phyloP scores from a whole-genome alignment of 1,284 basidiomycete genomes.

The Ustilago nuda region DNA sequence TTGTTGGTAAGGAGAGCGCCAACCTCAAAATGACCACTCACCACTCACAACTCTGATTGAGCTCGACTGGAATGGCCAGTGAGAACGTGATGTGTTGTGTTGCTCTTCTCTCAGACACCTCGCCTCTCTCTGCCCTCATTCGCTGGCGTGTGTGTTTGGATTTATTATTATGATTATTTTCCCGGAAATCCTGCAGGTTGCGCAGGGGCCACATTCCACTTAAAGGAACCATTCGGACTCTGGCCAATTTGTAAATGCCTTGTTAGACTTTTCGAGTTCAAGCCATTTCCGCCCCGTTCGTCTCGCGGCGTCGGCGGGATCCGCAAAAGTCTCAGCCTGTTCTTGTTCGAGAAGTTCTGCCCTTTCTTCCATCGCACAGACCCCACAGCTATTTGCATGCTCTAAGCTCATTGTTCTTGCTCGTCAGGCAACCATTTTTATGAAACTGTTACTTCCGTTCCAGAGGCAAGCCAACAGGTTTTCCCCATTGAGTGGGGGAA shows the following conservation, averaged over 20 bases:
- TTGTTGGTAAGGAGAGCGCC: neutral
- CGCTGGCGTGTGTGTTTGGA: neutral
- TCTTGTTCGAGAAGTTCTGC: no score
- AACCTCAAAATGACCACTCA: neutral
- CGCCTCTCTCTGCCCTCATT: neutral
- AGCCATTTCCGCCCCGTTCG: neutral
- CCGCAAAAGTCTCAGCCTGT: neutral
- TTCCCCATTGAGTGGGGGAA: neutral
- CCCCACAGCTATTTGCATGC: no score
- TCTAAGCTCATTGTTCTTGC: no score
- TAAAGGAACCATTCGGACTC: neutral
- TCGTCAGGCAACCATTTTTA: neutral
- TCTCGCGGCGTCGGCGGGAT: neutral
- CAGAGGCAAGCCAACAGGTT: neutral
- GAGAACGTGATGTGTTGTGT: neutral
- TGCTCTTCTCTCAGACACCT: neutral
- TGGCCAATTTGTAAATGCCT: neutral
- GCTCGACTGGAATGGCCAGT: conserved; percentile 1
- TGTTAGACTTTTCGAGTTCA: neutral
- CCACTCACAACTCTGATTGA: neutral
- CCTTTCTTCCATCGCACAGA: neutral
- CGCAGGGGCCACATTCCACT: no score
- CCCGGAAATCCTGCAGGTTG: neutral
- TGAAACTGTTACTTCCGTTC: neutral
- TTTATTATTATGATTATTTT: neutral